A percentile compares a stretch with the other conserved stretches of the same genome.
Conservation (phyloP, 1,284 basidiomycete species). For the Papiliotrema flavescens region DNA sequence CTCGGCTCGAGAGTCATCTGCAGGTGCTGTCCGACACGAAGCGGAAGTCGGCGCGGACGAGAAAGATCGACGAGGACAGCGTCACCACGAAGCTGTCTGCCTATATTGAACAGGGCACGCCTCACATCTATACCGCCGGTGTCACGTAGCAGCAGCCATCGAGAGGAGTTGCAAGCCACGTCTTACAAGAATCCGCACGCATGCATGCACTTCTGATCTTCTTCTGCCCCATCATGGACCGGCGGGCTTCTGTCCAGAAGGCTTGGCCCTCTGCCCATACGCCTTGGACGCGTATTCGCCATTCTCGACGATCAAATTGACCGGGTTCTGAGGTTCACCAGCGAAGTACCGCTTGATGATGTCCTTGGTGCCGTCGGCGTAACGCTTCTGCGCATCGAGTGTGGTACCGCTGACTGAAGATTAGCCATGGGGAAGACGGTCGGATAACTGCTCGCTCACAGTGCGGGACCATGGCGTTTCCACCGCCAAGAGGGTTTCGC, state of each 20-base stretch:
- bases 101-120: too few relatives aligned
- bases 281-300: slow-evolving; percentile 52
- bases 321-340: slow-evolving; percentile 65
- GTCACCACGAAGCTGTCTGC: too few relatives aligned
- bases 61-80: too few relatives aligned
- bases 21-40: too few relatives aligned
- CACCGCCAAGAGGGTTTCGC: slow-evolving; percentile 64
- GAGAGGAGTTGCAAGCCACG: too few relatives aligned
- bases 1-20: too few relatives aligned
- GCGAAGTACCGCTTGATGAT: slow-evolving; percentile 77
- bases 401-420: slow-evolving; percentile 63
- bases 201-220: too few relatives aligned
- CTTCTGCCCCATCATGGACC: background rate
- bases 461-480: slow-evolving; percentile 54
- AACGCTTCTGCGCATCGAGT: slow-evolving; percentile 85
- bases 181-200: too few relatives aligned
- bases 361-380: slow-evolving; percentile 72
- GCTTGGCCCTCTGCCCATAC: slow-evolving; percentile 40
- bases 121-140: too few relatives aligned
- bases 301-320: slow-evolving; percentile 74
- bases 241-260: background rate
- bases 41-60: too few relatives aligned
- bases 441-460: slow-evolving; percentile 45
- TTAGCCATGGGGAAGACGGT: background rate
- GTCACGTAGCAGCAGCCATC: too few relatives aligned